A percentile compares a stretch with the other conserved stretches of the same genome.
Conservation (phyloP, 2,329 filamentous ascomycete species). For the Clarireedia homoeocarpa region DNA sequence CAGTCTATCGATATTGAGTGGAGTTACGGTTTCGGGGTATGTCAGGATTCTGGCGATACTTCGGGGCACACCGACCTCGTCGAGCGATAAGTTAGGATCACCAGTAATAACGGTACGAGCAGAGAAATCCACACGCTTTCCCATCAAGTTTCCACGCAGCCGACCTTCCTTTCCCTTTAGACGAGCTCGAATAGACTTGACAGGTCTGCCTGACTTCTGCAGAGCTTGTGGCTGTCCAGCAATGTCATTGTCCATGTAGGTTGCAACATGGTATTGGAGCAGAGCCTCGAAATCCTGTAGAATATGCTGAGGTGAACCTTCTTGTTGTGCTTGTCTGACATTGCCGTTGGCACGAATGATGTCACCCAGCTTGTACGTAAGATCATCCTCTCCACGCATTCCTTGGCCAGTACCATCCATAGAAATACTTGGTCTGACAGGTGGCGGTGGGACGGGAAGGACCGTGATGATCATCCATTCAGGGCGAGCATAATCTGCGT, state of each 20-base stretch:
- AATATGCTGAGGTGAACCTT: conserved; percentile 88
- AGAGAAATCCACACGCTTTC: conserved; percentile 98
- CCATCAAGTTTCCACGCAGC: conserved; percentile 97
- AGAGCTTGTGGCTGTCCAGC: conserved; percentile 88
- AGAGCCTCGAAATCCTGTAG: conserved; percentile 84
- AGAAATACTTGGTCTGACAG: conserved; percentile 92
- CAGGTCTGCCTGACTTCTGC: conserved; percentile 92
- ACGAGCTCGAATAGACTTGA: conserved; percentile 93
- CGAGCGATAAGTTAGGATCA: conserved; percentile 90
- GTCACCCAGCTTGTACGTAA: conserved; percentile 98
- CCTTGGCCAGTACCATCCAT: conserved; percentile 92
- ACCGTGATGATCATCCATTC: conserved; percentile 99
- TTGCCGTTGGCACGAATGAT: conserved; percentile 97
- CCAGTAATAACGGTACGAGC: conserved; percentile 99
- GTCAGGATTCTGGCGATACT: conserved; percentile 90
- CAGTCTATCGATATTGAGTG: conserved; percentile 93
- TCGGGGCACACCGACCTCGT: conserved; percentile 93
- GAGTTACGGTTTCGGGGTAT: conserved; percentile 94
- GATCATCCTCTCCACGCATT: conserved; percentile 92
- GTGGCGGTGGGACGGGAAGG: conserved; percentile 87
- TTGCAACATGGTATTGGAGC: conserved; percentile 95
- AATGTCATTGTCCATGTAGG: conserved; percentile 99
- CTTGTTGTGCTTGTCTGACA: conserved; percentile 80
- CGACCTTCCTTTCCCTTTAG: conserved; percentile 99
- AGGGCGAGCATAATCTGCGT: conserved; percentile 87